Base-by-base conservation (phyloP, 2,329 filamentous ascomycete genomes). In the Rhynchosporium graminicola region DNA sequence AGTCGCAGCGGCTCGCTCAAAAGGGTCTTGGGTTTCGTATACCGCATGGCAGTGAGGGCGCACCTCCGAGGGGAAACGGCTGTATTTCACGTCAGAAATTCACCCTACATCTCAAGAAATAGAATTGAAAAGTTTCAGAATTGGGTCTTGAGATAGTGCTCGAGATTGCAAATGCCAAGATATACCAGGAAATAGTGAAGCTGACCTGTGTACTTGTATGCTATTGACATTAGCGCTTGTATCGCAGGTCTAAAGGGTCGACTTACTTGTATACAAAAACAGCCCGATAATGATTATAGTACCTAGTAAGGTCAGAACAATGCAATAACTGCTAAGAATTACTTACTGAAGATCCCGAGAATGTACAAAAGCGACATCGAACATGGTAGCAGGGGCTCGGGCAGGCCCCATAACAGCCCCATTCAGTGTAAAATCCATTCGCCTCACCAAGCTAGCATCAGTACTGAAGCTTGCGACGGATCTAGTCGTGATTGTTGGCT, bases 231-330 rank as follows among this genome's bases (percentile, higher is more conserved):
- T 8, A 58, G 56, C n/a, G 40, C 4, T 20, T 4, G 3, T 20
- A 10, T 26, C n/a, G 43, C 20, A 4, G 15, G 5, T 26, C 8
- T 2, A 42, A 4, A 10, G 7, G n/a, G 10, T 3, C 2, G 20
- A 43, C 56, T 48, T 42, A 58, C 56, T 38, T 45, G n/a, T 48
- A 58, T 4, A 58, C 56, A 31, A 58, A 26, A 10, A 58, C 56
- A 26, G 56, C 45, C 13, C 56, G 43, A 26, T 58, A 58, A n/a
- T 58, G 56, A n/a, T 58, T 58, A 31, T 58, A 58, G 38, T 58
- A 58, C 12, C 56, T 58, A 6, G 9, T 13, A 38, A 10, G 4
- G 42, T 56, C 36, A 56, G 52, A 42, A 8, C 6, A 28, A 2
- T 29, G 8, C 5, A 26, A 13, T 8, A 56, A 20, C 15, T 10